Base-by-base conservation (phyloP, 768 basidiomycete species). In the Gautieria morchelliformis region DNA sequence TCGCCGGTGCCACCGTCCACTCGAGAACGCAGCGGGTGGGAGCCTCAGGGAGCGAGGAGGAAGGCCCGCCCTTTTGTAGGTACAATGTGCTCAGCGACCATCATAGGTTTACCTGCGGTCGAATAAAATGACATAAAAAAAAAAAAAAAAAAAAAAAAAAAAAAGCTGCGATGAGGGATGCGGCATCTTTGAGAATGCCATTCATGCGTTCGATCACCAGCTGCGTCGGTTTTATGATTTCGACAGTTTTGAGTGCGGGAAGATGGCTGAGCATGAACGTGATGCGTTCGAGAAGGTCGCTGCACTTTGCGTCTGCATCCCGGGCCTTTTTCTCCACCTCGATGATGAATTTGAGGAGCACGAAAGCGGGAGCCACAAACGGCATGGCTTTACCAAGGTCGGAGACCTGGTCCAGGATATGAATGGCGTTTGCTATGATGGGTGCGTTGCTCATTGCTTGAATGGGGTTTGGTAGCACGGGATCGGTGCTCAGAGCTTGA, bases 181-280 rank as follows among this genome's bases (percentile, higher is more conserved):
- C 72, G 19, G 72, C 68, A n/a, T 65, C 67, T 52, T 74, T 70
- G 27, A 74, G 62, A 17, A 67, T 67, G n/a, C 68, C 70, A 54
- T 67, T 71, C 64, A 75, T 72, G 20, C 70, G 67, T 49, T 73
- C 71, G 39, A 75, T 63, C 30, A 75, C 72, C 56, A 68, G 68
- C 27, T 66, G 62, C 10, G 71, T 75, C 4, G 70, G 56, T 12
- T 68, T 63, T 61, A 69, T 66, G 57, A 72, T 65, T 48, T 70
- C 67, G 41, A 74, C 62, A 35, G 66, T 64, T 58, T 67, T 63
- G 22, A 75, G 63, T 15, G 68, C 62, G 7, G 71, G 69, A 35
- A 75, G 64, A 51, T 75, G 72, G 53, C 71, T 67, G 50, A 74
- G 66, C 72, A 74, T 73, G 67, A 75, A 75, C 8, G 69, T 71